Conservation (phyloP, 768 basidiomycete genomes). For the Suillus discolor region DNA sequence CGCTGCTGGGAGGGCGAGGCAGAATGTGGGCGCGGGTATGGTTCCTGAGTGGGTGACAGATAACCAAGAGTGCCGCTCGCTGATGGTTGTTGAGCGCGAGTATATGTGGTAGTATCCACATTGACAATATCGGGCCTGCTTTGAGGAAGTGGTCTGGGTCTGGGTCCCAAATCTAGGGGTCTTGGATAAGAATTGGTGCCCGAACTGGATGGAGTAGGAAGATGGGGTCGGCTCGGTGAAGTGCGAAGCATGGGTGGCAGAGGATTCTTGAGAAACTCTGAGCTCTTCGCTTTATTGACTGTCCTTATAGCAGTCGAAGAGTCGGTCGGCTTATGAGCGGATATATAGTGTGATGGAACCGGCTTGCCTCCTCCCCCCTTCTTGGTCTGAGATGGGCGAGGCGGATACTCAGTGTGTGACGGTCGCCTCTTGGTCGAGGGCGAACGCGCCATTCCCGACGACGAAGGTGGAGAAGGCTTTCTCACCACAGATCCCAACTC, state of each 20-base stretch:
- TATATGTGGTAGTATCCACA: conserved; percentile 20
- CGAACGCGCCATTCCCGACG: conserved; percentile 13
- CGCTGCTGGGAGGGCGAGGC: conserved; percentile 43
- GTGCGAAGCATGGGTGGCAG: conserved; percentile 26
- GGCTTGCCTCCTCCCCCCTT: conserved; percentile 25
- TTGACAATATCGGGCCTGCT: conserved; percentile 22
- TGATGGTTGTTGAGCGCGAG: conserved; percentile 21
- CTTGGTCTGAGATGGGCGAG: conserved; percentile 21
- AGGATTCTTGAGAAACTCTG: conserved; percentile 29
- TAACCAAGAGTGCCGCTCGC: conserved; percentile 24
- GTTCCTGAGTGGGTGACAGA: conserved; percentile 54
- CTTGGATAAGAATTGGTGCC: conserved; percentile 17
- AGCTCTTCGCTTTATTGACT: conserved; percentile 31
- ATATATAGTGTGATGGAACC: conserved; percentile 23
- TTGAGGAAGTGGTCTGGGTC: conserved; percentile 32
- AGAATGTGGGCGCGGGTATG: conserved; percentile 65
- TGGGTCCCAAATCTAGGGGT: conserved; percentile 22
- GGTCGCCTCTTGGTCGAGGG: conserved; percentile 22
- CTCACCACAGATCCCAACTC: conserved; percentile 17
- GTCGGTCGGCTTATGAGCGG: conserved; percentile 36
- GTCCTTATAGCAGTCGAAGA: conserved; percentile 30
- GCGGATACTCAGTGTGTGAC: conserved; percentile 25
- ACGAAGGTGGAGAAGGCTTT: conserved; percentile 15
- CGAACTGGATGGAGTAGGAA: conserved; percentile 23
- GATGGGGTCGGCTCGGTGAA: conserved; percentile 33